These are phyloP conservation scores for Geosiphon pyriformis DNA, from an alignment of 192 early-diverging fungal genomes.

Conservation along the genomic window DNA sequence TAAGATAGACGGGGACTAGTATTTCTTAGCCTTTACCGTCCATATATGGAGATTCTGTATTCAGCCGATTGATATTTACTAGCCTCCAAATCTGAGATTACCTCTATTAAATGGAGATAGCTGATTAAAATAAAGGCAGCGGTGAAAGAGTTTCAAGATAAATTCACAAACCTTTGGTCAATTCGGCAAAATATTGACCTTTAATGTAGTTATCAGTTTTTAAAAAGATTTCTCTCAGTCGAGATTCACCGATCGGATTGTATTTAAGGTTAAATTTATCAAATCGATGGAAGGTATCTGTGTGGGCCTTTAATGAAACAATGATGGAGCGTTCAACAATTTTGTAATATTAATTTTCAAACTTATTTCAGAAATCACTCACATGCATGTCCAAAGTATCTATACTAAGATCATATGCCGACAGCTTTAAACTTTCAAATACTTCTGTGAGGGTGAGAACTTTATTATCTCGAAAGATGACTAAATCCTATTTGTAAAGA, in stretches of 20 bases:
- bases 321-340: background rate
- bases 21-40: slow-evolving; percentile 49
- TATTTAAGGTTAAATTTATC: slow-evolving; percentile 98
- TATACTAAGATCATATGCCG: slow-evolving; percentile 89
- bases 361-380: slow-evolving; percentile 6
- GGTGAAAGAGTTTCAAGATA: background rate
- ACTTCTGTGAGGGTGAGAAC: slow-evolving; percentile 77
- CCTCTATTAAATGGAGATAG: slow-evolving; percentile 58
- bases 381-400: slow-evolving; percentile 97
- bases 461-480: slow-evolving; percentile 82
- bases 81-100: slow-evolving; percentile 81
- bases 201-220: slow-evolving; percentile 91
- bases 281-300: slow-evolving; percentile 92
- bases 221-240: slow-evolving; percentile 91
- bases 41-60: slow-evolving; percentile 93
- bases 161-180: slow-evolving; percentile 70
- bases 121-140: background rate
- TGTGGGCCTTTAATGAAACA: slow-evolving; percentile 62
- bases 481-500: slow-evolving; percentile 45
- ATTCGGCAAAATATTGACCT: slow-evolving; percentile 84
- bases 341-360: background rate
- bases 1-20: background rate
- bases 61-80: slow-evolving; percentile 95
- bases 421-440: slow-evolving; percentile 84
- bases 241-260: slow-evolving; percentile 91